Conservation (phyloP, 495 filamentous ascomycete species). For the Aspergillus biplanus region DNA sequence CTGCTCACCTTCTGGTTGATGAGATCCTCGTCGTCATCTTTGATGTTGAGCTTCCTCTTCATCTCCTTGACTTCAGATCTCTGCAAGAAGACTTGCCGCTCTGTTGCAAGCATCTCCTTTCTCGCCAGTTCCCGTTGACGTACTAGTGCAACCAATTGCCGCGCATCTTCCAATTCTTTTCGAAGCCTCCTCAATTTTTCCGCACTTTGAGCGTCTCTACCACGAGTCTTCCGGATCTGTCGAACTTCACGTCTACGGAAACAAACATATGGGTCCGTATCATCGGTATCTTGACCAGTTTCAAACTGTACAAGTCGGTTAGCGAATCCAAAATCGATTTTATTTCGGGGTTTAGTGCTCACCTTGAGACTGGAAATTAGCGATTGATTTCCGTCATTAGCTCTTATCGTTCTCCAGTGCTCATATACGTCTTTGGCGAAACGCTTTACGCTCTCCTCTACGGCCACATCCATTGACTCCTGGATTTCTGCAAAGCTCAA, state of each 20-base stretch:
- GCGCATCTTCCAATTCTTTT: constrained; percentile 88
- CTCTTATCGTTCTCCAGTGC: constrained; percentile 81
- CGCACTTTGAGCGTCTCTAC: constrained; percentile 87
- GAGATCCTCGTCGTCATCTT: constrained; percentile 91
- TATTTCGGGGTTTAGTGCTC: constrained; percentile 18
- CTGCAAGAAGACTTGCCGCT: constrained; percentile 78
- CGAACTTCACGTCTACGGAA: constrained; percentile 95
- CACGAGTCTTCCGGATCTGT: constrained; percentile 90
- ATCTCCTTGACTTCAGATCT: constrained; percentile 78
- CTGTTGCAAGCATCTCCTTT: constrained; percentile 72
- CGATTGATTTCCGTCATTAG: constrained; percentile 63
- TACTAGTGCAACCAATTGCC: constrained; percentile 76
- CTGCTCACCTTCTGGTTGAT: constrained; percentile 84
- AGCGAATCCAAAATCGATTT: constrained; percentile 23
- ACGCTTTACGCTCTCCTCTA: constrained; percentile 64
- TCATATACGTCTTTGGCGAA: constrained; percentile 89
- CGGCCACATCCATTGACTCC: constrained; percentile 70
- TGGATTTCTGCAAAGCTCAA: constrained; percentile 80
- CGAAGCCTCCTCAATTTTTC: constrained; percentile 92
- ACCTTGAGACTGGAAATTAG: constrained; percentile 78
- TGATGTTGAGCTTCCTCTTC: constrained; percentile 87
- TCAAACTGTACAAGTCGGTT: constrained; percentile 65
- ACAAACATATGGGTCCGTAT: constrained; percentile 96
- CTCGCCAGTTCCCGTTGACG: constrained; percentile 77
- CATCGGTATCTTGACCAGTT: constrained; percentile 88